Evolutionary conservation across 176 grass and related monocot genomes (phyloP).

Genomic region (Carex cristatella): DNA sequence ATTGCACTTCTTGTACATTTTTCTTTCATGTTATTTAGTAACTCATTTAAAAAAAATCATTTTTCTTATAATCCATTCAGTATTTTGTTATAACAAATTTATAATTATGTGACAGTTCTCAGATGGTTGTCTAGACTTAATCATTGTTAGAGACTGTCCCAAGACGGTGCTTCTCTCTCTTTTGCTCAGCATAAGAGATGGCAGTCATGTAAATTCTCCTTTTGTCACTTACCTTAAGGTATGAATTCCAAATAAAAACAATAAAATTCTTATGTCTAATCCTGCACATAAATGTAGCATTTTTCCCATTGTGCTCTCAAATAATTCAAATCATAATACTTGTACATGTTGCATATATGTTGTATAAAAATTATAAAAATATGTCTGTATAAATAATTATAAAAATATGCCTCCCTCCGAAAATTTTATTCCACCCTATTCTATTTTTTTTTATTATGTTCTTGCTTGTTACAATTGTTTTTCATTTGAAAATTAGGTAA

Average conservation of each 20-base stretch:
- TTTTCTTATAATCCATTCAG: neutral
- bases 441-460: no score
- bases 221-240: slow-evolving; percentile 74
- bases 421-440: no score
- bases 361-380: no score
- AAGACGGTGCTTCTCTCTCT: slow-evolving; percentile 49
- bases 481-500: slow-evolving; percentile 37
- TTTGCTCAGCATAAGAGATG: slow-evolving; percentile 57
- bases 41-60: no score
- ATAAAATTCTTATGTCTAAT: no score
- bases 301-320: no score
- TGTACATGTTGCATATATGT: no score
- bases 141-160: slow-evolving; percentile 57
- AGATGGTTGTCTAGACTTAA: slow-evolving; percentile 72
- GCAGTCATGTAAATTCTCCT: slow-evolving; percentile 66
- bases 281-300: no score
- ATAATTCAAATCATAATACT: no score
- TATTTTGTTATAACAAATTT: neutral
- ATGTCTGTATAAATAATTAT: no score
- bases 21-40: neutral
- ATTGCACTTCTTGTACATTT: neutral
- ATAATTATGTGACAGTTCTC: slow-evolving; percentile 52
- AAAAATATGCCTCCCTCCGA: no score
- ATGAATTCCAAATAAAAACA: neutral
- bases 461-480: neutral